A percentile compares a stretch with the other conserved stretches of the same genome.
Conservation (phyloP, 1,139 yeast genomes). For the Candida sp. region DNA sequence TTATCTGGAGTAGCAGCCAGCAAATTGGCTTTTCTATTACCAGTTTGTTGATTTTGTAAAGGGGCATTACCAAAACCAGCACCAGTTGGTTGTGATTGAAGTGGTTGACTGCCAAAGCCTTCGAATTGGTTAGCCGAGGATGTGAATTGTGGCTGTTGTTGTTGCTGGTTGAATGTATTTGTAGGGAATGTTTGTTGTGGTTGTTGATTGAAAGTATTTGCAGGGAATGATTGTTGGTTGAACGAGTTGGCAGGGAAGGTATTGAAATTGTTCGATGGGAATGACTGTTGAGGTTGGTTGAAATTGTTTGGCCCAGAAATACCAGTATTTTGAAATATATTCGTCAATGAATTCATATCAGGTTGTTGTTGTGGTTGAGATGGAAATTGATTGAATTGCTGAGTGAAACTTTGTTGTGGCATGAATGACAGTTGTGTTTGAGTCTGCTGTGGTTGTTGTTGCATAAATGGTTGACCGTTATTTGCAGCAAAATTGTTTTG, state of each 20-base stretch:
- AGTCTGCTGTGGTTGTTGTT: conserved; percentile 12
- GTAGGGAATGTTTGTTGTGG: conserved; percentile 17
- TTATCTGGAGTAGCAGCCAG: conserved; percentile 90
- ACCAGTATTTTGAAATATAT: conserved; percentile 64
- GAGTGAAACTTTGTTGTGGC: neutral
- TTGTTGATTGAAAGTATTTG: conserved; percentile 6
- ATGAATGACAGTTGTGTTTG: neutral
- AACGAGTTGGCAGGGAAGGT: conserved; percentile 4
- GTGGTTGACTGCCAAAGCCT: conserved; percentile 55
- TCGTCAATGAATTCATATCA: conserved; percentile 50
- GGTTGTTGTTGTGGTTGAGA: conserved; percentile 14
- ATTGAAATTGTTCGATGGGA: neutral
- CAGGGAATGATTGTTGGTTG: conserved; percentile 4
- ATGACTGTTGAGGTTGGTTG: conserved; percentile 12
- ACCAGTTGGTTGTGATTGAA: conserved; percentile 69
- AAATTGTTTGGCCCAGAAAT: conserved; percentile 22
- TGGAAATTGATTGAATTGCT: conserved; percentile 7
- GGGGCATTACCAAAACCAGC: conserved; percentile 56
- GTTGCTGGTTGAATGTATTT: conserved; percentile 26
- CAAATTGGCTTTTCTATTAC: conserved; percentile 78
- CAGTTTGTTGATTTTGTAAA: conserved; percentile 50
- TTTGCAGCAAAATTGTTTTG: conserved; percentile 17
- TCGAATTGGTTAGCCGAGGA: conserved; percentile 27
- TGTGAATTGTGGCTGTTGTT: conserved; percentile 13
- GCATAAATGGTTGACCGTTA: conserved; percentile 10